Conservation (phyloP, 257 asterid species). For the Scutellaria barbata region DNA sequence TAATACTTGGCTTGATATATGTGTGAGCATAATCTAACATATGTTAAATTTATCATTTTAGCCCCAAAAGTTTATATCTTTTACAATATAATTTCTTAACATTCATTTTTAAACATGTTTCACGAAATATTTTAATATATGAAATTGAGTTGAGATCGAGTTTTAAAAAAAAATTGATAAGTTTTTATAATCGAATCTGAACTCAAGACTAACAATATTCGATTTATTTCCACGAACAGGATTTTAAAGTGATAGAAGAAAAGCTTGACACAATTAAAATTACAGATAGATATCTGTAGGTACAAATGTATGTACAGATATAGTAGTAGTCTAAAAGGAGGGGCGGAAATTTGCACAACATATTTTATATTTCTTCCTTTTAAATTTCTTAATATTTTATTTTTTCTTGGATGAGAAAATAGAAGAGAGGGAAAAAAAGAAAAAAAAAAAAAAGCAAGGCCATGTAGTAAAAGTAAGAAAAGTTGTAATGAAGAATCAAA, state of each 20-base stretch:
- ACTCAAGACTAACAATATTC: no score
- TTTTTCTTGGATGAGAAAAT: not conserved
- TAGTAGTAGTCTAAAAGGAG: conserved; percentile 13
- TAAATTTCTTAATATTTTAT: not conserved
- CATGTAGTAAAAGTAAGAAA: not conserved
- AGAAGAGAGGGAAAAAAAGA: not conserved
- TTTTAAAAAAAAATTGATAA: no score
- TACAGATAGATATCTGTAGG: not conserved
- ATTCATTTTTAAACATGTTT: no score
- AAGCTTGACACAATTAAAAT: not conserved
- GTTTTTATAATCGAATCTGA: no score
- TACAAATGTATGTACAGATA: not conserved
- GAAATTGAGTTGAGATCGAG: no score
- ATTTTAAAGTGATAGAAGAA: not conserved
- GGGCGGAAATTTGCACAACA: not conserved
- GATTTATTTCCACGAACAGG: no score
- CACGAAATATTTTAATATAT: no score
- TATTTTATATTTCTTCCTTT: not conserved
- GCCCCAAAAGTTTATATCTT: no score
- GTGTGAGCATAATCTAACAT: no score
- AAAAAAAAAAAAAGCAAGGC: not conserved
- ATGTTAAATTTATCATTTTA: no score
- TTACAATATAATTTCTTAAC: no score
- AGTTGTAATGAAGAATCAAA: conserved; percentile 26
- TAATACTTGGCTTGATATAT: no score